These are phyloP conservation scores for Ilyonectria robusta DNA, from an alignment of 2,329 filamentous ascomycete species.

Conservation along the genomic window DNA sequence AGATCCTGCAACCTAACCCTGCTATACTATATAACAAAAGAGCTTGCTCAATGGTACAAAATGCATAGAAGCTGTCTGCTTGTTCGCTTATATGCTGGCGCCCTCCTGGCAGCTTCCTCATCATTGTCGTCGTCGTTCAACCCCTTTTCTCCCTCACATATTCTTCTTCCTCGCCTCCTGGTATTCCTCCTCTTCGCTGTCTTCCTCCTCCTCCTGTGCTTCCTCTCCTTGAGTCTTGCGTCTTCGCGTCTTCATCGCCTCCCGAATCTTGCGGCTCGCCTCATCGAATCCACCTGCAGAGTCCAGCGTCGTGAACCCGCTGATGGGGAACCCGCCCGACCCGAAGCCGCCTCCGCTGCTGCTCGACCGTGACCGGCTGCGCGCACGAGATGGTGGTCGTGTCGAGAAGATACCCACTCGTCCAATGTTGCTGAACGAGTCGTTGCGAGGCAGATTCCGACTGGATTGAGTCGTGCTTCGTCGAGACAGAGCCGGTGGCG, in stretches of 20 bases:
- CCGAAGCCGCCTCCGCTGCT: conserved; percentile 76
- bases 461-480: conserved; percentile 69
- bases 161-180: conserved; percentile 62
- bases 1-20: neutral
- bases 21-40: conserved; percentile 11
- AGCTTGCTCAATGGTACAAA: conserved; percentile 18
- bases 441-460: conserved; percentile 81
- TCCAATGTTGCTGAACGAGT: conserved; percentile 93
- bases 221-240: conserved; percentile 62
- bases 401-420: conserved; percentile 92
- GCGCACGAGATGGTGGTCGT: conserved; percentile 84
- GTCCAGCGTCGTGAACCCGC: conserved; percentile 77
- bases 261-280: conserved; percentile 86
- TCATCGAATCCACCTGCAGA: conserved; percentile 82
- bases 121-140: neutral
- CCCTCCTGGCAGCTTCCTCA: neutral
- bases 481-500: conserved; percentile 58
- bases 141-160: conserved; percentile 37
- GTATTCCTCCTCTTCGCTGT: conserved; percentile 60
- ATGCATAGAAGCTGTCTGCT: conserved; percentile 16
- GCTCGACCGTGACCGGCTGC: conserved; percentile 78
- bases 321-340: conserved; percentile 74
- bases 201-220: conserved; percentile 55
- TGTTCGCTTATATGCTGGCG: neutral
- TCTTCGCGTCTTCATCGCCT: conserved; percentile 81